Evolutionary conservation across 768 basidiomycete species (phyloP), one percentile per base, ranked within the genome.

Genomic region (Boletellus emodensis): DNA sequence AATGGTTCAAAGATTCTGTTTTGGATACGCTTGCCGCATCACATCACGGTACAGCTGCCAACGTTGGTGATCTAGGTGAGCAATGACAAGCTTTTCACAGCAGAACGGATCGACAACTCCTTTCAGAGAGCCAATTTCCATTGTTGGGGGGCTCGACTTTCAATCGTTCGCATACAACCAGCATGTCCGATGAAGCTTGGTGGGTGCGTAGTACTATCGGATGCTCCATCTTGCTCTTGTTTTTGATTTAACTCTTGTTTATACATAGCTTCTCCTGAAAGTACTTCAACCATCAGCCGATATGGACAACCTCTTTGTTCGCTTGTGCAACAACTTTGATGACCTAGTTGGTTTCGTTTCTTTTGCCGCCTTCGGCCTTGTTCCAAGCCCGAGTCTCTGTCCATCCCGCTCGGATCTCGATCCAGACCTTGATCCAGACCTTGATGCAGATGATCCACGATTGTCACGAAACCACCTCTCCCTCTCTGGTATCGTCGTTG

Each of bases 81-180:
- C 15, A 1, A 34, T 4, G 4, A 30, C 4, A 11, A 8, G 30
- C 14, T 1, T 6, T 13, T 32, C 24, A 3, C 15, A n/a, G 11
- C 6, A 13, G 9, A 12, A 9, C 6, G 32, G 30, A 11, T 30
- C 2, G 6, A 44, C 43, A 6, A 8, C 37, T 2, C 39, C 18
- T n/a, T 35, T 32, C 11, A 58, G 59, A 32, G 10, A 53, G 43
- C 40, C 57, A 63, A 11, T 38, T 65, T 28, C 53, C 58, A 20
- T 46, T 70, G 6, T 49, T 70, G 3, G 64, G 63, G 18, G 69
- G 69, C 9, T 70, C 64, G 64, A 52, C 70, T 14, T 69, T 58
- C 17, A 67, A 62, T 42, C 48, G 48, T 13, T 38, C 55, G 0
- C 66, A 68, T 18, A 46, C 33, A 10, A 26, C 36, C 8, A 51